phyloP scores from a whole-genome alignment of 345 rosid genomes.

The Iberis pinnata region DNA sequence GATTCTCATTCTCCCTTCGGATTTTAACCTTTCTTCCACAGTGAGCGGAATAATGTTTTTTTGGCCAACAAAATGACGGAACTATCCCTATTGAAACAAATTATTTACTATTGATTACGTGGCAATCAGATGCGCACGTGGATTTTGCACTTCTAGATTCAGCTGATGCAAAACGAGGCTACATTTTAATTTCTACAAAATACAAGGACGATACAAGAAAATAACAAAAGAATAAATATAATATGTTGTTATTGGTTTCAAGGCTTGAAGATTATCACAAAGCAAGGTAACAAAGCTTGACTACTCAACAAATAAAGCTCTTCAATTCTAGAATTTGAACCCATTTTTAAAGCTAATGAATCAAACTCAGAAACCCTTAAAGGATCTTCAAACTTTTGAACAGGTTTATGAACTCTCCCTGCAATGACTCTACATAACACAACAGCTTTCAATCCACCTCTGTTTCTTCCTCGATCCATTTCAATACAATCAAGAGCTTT shows the following conservation, averaged over 20 bases:
- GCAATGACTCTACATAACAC: constrained; percentile 67
- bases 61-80: neutral
- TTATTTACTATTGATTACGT: constrained; percentile 15
- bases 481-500: constrained; percentile 40
- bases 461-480: constrained; percentile 5
- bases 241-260: constrained; percentile 6
- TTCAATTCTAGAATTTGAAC: constrained; percentile 34
- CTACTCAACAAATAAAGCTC: constrained; percentile 50
- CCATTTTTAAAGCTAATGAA: constrained; percentile 50
- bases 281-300: constrained; percentile 70
- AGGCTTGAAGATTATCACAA: constrained; percentile 47
- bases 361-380: constrained; percentile 45
- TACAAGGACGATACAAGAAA: too few species aligned
- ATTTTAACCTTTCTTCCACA: constrained; percentile 17
- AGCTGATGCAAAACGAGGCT: too few species aligned
- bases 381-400: constrained; percentile 36
- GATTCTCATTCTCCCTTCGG: constrained; percentile 14
- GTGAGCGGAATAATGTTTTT: constrained; percentile 22
- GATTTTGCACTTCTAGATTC: constrained; percentile 9
- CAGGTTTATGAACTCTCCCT: constrained; percentile 52
- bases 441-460: constrained; percentile 32
- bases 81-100: neutral
- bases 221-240: neutral
- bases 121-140: constrained; percentile 18
- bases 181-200: too few species aligned